These are phyloP conservation scores for Suillus occidentalis DNA, from an alignment of 768 basidiomycete genomes.

Conservation along the genomic window DNA sequence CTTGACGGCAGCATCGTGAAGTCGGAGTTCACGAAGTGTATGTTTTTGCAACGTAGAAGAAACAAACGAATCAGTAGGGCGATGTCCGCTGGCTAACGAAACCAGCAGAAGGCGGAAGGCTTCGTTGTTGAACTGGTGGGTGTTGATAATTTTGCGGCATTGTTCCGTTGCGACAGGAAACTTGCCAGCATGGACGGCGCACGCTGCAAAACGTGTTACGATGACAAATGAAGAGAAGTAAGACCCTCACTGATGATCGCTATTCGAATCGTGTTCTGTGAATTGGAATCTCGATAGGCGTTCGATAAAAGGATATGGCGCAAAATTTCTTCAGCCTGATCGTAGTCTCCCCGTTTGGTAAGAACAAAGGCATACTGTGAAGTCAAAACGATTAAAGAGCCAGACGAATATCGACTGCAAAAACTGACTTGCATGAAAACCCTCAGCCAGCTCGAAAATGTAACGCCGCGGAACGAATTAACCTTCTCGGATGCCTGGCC, in stretches of 20 bases:
- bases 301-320: constrained; percentile 75
- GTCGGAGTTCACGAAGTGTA: constrained; percentile 74
- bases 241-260: constrained; percentile 67
- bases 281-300: constrained; percentile 60
- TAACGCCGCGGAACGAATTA: constrained; percentile 75
- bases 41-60: constrained; percentile 81
- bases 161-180: constrained; percentile 68
- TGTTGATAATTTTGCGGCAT: constrained; percentile 69
- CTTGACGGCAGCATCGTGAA: constrained; percentile 64
- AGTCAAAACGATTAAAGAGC: not conserved
- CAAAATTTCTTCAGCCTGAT: constrained; percentile 71
- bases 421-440: constrained; percentile 76
- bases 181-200: constrained; percentile 60
- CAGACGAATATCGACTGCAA: constrained; percentile 8
- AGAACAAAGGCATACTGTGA: constrained; percentile 73
- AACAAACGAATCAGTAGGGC: constrained; percentile 74
- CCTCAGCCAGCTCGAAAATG: constrained; percentile 82
- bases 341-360: constrained; percentile 61
- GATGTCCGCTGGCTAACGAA: constrained; percentile 68
- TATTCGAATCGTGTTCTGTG: constrained; percentile 72
- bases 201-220: constrained; percentile 48
- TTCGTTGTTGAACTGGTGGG: constrained; percentile 85
- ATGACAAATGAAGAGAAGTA: not conserved
- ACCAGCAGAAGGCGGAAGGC: constrained; percentile 77
- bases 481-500: constrained; percentile 44